Base-by-base conservation (phyloP, 768 basidiomycete genomes). In the Mycena haematopus region DNA sequence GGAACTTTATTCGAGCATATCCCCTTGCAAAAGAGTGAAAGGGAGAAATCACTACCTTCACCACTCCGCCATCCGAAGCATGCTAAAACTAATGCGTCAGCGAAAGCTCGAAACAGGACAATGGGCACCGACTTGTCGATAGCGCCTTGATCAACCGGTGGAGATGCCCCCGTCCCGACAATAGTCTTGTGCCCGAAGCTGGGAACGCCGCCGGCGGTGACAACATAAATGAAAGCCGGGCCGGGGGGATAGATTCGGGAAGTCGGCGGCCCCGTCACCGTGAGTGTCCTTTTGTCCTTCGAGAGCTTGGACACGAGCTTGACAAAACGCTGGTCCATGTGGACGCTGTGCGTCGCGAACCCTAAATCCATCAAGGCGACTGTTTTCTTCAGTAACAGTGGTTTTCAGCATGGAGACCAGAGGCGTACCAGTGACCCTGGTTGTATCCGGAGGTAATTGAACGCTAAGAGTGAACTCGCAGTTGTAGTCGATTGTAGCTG, bases 171-270 rank as follows among this genome's bases (percentile, higher is more conserved):
- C 40, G 40, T 42, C 17, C 40, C 40, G 10, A 42, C 19, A 42
- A 42, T 19, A n/a, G 55, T 61, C 55, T 56, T 62, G 47, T 60
- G 52, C 35, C 64, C 64, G 54, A 56, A 56, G 33, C 52, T 50
- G n/a, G 64, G 64, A 21, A 62, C 60, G 25, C 64, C 64, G 36
- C 46, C 47, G 25, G 22, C 47, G 22, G 63, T 64, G 50, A 64
- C 58, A 29, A 64, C 54, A 55, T 46, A 64, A 7, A 65, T 31
- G 33, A 56, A 62, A n/a, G 35, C 64, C 17, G 64, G 64, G 46
- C 64, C 64, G 10, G 64, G 64, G 17, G 64, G 64, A 40, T 62
- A 65, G 45, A 65, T 46, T 46, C 33, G 27, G n/a, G 51, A 35
- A 9, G 58, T 56, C 38, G 64, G 64, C 22, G 64, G 64, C 7